Percentiles rank a stretch among this genome's conserved stretches.
These are phyloP conservation scores for Akanthomyces dipterigenus DNA, from an alignment of 2,329 filamentous ascomycete species.

Conservation along the genomic window DNA sequence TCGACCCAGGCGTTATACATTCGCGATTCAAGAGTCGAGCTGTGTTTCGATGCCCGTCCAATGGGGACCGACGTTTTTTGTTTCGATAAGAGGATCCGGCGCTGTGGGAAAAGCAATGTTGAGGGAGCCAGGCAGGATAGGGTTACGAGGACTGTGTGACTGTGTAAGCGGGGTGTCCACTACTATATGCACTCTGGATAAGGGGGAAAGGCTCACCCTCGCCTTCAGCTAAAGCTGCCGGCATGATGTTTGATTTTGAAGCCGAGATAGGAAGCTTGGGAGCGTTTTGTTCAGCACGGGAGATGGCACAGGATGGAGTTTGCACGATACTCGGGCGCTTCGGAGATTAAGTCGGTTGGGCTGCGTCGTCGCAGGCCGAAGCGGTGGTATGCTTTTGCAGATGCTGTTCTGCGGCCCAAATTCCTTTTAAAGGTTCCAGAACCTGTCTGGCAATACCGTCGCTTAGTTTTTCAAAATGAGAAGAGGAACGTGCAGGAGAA, in stretches of 20 bases:
- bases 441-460: too few relatives aligned
- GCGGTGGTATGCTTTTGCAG: neutral
- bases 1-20: constrained; percentile 60
- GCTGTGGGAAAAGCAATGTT: constrained; percentile 19
- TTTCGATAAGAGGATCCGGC: constrained; percentile 26
- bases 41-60: constrained; percentile 39
- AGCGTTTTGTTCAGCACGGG: neutral
- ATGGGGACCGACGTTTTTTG: constrained; percentile 26
- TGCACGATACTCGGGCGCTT: neutral
- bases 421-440: too few relatives aligned
- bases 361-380: neutral
- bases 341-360: neutral
- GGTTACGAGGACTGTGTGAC: constrained; percentile 26
- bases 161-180: constrained; percentile 3
- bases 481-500: neutral
- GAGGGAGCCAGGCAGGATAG: constrained; percentile 21
- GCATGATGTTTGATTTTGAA: neutral
- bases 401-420: too few relatives aligned
- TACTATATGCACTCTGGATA: neutral
- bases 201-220: neutral
- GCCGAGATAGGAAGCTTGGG: neutral
- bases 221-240: neutral
- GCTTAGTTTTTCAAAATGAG: constrained; percentile 4
- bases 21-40: constrained; percentile 25
- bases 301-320: neutral